Percentiles rank a stretch among this genome's conserved stretches.
Evolutionary conservation across 1,139 yeast genomes (phyloP).

Genomic region (Pneumocystis oryctolagi): DNA sequence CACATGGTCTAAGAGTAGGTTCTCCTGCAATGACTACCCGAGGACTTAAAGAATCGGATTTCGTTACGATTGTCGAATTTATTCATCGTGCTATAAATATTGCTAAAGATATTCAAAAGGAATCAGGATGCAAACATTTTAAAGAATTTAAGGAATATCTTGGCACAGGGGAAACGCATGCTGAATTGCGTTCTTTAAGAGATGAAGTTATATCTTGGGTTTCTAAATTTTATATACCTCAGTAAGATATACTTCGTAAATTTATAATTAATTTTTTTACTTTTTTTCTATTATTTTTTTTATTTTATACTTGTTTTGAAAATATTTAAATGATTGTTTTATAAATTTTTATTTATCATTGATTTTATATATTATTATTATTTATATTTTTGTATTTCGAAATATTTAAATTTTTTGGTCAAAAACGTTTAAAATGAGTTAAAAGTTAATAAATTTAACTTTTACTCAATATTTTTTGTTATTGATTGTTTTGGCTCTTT

Average conservation of each 20-base stretch:
- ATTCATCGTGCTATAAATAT: slow-evolving; percentile 71
- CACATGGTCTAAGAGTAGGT: slow-evolving; percentile 96
- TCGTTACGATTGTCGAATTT: slow-evolving; percentile 64
- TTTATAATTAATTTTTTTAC: not conserved
- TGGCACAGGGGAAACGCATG: slow-evolving; percentile 1
- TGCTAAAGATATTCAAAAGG: slow-evolving; percentile 60
- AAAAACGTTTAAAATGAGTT: not conserved
- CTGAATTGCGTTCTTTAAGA: slow-evolving; percentile 4
- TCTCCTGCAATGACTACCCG: slow-evolving; percentile 99
- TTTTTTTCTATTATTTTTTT: not conserved
- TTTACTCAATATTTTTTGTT: too few relatives aligned
- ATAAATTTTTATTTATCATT: too few relatives aligned
- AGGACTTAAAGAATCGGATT: slow-evolving; percentile 81
- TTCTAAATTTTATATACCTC: not conserved
- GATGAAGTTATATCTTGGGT: slow-evolving; percentile 2
- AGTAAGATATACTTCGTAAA: not conserved
- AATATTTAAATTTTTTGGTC: too few relatives aligned
- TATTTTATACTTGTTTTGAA: not conserved
- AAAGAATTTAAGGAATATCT: slow-evolving; percentile 4
- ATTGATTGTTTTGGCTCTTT: too few relatives aligned
- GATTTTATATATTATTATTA: too few relatives aligned
- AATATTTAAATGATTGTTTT: not conserved
- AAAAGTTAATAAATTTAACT: not conserved
- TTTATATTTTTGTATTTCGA: too few relatives aligned
- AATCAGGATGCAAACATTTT: not conserved